A percentile compares a stretch with the other conserved stretches of the same genome.
Conservation (phyloP, 176 grass and related monocot genomes). For the Luzula sylvatica region DNA sequence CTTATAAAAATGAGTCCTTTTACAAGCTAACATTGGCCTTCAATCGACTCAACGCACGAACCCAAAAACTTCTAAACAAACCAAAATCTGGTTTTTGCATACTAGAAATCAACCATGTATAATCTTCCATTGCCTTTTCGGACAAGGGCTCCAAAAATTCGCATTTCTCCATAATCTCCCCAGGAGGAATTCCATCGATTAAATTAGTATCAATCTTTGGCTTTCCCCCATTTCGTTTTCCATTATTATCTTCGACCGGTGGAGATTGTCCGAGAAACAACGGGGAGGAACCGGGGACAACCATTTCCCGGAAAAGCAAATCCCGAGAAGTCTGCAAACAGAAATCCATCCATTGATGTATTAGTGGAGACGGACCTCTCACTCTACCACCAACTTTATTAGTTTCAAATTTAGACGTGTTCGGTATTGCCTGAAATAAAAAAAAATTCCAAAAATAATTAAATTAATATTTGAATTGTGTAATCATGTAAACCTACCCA, state of each 20-base stretch:
- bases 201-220: constrained; percentile 85
- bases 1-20: not conserved
- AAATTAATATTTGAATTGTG: too few species aligned
- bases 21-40: constrained; percentile 29
- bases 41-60: constrained; percentile 22
- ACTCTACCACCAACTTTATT: constrained; percentile 63
- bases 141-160: constrained; percentile 86
- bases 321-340: constrained; percentile 59
- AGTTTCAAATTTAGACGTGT: constrained; percentile 45
- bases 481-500: constrained; percentile 40
- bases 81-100: constrained; percentile 32
- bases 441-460: not conserved
- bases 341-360: constrained; percentile 87
- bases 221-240: constrained; percentile 7
- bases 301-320: constrained; percentile 54
- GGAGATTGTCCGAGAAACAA: constrained; percentile 29
- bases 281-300: constrained; percentile 69
- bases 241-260: constrained; percentile 28
- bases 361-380: constrained; percentile 67
- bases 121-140: constrained; percentile 46
- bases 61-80: constrained; percentile 21
- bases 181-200: constrained; percentile 44
- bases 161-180: constrained; percentile 64
- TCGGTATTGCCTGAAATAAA: constrained; percentile 45
- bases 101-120: constrained; percentile 65